phyloP scores from a whole-genome alignment of 2,329 filamentous ascomycete species.

The Ophiostoma fasciatum region DNA sequence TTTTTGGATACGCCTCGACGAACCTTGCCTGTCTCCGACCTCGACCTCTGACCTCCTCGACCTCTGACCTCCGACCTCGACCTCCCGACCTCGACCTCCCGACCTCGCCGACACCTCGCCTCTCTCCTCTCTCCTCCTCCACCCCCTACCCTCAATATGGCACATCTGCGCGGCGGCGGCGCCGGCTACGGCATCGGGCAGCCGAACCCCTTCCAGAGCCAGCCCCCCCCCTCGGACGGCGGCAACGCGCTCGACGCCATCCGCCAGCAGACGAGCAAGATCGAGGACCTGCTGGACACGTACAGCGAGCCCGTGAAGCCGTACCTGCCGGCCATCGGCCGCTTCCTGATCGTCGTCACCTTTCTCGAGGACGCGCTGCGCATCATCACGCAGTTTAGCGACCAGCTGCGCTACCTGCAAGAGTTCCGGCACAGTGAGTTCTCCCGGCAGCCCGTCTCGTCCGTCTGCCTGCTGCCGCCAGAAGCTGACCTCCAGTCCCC shows the following conservation, averaged over 20 bases:
- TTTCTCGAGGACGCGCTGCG: constrained; percentile 93
- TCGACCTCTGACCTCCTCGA: not conserved
- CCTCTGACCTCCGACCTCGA: not conserved
- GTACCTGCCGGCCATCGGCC: constrained; percentile 89
- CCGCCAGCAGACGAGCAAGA: constrained; percentile 91
- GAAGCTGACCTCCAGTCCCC: constrained; percentile 64
- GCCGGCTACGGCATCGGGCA: constrained; percentile 74
- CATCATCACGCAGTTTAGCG: constrained; percentile 94
- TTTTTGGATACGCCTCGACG: not conserved
- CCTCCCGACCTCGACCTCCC: not conserved
- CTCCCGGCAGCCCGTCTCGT: too few species aligned
- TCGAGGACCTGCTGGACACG: constrained; percentile 84
- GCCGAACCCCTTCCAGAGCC: constrained; percentile 50
- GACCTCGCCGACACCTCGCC: not conserved
- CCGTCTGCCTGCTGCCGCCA: too few species aligned
- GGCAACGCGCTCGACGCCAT: constrained; percentile 77
- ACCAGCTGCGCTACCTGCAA: constrained; percentile 84
- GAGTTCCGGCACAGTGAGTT: constrained; percentile 86
- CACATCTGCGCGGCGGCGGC: constrained; percentile 36
- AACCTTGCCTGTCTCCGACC: not conserved
- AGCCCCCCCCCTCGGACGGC: constrained; percentile 49
- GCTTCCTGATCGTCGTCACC: constrained; percentile 94
- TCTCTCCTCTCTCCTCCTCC: not conserved
- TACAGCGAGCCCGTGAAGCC: constrained; percentile 86
- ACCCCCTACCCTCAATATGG: constrained; percentile 25